These are phyloP conservation scores for Teratosphaeria destructans DNA, from an alignment of 2,329 filamentous ascomycete species.

Conservation along the genomic window DNA sequence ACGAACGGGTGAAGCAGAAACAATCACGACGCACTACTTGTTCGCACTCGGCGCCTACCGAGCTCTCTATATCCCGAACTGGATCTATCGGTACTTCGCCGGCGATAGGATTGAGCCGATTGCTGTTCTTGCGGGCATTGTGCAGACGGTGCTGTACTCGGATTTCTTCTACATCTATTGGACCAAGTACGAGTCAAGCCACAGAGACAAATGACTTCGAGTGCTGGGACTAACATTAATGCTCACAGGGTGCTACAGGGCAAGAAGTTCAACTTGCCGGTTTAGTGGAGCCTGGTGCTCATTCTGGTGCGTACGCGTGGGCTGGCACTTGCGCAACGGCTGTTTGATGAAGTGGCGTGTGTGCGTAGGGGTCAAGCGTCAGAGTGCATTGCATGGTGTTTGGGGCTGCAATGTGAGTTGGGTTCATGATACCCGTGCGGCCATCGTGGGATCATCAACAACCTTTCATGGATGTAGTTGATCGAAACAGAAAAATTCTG, in stretches of 20 bases:
- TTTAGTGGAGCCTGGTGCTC: constrained; percentile 22
- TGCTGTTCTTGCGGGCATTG: constrained; percentile 73
- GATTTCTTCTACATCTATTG: constrained; percentile 99
- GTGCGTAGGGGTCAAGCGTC: background rate
- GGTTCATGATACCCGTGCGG: background rate
- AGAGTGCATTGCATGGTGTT: background rate
- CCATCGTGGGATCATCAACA: background rate
- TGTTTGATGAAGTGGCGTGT: background rate
- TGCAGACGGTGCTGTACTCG: constrained; percentile 92
- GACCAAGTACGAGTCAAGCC: constrained; percentile 58
- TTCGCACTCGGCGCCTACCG: constrained; percentile 88
- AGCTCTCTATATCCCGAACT: constrained; percentile 95
- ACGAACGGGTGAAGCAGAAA: constrained; percentile 93
- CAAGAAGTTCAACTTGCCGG: constrained; percentile 45
- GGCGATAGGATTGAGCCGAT: constrained; percentile 70
- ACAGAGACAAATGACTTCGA: background rate
- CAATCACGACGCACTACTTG: constrained; percentile 97
- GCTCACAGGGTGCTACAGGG: constrained; percentile 39
- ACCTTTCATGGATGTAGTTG: background rate
- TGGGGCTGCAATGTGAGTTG: background rate
- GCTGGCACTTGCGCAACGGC: background rate
- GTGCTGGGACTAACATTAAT: background rate
- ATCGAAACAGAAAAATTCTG: background rate
- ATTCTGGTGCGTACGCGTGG: background rate
- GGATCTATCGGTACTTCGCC: constrained; percentile 81